Conservation (phyloP, 768 basidiomycete genomes). For the Auricularia auricula-judae region DNA sequence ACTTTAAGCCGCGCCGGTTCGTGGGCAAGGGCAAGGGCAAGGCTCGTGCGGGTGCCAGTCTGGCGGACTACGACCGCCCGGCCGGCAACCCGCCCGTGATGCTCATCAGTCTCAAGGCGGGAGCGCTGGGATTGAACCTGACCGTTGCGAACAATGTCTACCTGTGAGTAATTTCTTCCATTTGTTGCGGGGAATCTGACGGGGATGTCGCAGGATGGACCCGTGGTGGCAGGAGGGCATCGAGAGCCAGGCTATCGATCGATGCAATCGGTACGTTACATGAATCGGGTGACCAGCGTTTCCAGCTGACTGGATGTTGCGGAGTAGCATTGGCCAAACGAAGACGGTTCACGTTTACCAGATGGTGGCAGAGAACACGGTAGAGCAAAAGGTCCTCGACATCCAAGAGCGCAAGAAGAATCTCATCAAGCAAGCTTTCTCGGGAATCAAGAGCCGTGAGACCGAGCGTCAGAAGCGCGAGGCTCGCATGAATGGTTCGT, state of each 20-base stretch:
- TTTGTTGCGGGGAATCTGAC: slow-evolving; percentile 4
- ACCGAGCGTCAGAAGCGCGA: slow-evolving; percentile 67
- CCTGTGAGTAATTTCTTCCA: slow-evolving; percentile 36
- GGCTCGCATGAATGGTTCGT: slow-evolving; percentile 66
- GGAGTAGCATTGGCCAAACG: slow-evolving; percentile 60
- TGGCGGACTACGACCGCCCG: slow-evolving; percentile 11
- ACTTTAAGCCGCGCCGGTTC: slow-evolving; percentile 23
- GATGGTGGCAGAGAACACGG: slow-evolving; percentile 79
- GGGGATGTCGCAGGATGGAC: slow-evolving; percentile 49
- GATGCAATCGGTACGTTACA: slow-evolving; percentile 50
- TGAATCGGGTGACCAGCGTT: background rate
- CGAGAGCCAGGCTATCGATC: slow-evolving; percentile 73
- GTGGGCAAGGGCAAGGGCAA: slow-evolving; percentile 20
- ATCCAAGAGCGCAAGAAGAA: slow-evolving; percentile 81
- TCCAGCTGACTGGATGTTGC: background rate
- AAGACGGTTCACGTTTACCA: slow-evolving; percentile 82
- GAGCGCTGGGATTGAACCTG: slow-evolving; percentile 77
- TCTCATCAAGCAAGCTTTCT: slow-evolving; percentile 76
- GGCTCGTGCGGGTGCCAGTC: slow-evolving; percentile 5
- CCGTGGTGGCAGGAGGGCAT: slow-evolving; percentile 69
- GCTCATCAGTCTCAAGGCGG: slow-evolving; percentile 76
- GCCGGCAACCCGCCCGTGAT: slow-evolving; percentile 61
- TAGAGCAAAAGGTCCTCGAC: slow-evolving; percentile 67
- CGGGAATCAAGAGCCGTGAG: slow-evolving; percentile 67
- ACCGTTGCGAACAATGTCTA: slow-evolving; percentile 85